These are phyloP conservation scores for Aspergillus haitiensis DNA, from an alignment of 495 filamentous ascomycete species.

Conservation along the genomic window DNA sequence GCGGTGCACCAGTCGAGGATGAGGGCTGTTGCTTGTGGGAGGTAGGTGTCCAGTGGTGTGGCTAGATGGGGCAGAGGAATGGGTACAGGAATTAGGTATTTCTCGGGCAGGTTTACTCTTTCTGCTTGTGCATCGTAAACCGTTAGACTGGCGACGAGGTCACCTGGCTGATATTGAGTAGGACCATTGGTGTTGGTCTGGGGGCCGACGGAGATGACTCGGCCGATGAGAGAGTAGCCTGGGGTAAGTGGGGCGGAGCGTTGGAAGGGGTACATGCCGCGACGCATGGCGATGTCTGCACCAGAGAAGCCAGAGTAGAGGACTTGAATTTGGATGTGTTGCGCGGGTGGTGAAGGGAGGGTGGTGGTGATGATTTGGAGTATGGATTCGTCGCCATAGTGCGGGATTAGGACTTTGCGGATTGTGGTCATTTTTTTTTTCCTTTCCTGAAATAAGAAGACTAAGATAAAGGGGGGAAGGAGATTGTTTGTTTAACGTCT, in stretches of 20 bases:
- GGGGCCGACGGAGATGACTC: neutral
- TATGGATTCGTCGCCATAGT: neutral
- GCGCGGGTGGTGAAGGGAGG: neutral
- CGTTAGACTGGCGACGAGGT: neutral
- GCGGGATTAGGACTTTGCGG: conserved; percentile 3
- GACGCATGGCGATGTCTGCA: conserved; percentile 2
- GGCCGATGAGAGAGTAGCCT: conserved; percentile 1
- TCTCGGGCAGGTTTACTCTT: neutral
- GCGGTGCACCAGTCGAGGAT: neutral
- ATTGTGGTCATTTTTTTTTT: conserved; percentile 1
- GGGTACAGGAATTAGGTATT: neutral
- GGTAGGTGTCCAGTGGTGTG: neutral
- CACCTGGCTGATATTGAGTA: neutral
- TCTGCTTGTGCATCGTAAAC: neutral
- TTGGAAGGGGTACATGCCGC: neutral
- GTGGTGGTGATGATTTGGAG: neutral
- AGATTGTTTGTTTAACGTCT: no score
- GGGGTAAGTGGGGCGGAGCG: neutral
- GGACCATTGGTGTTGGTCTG: neutral
- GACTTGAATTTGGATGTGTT: neutral
- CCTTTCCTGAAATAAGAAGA: neutral
- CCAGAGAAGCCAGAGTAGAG: neutral
- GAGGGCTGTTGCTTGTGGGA: neutral
- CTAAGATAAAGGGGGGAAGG: neutral
- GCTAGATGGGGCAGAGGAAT: neutral